phyloP scores from a whole-genome alignment of 2,329 filamentous ascomycete genomes.

The Colletotrichum noveboracense region DNA sequence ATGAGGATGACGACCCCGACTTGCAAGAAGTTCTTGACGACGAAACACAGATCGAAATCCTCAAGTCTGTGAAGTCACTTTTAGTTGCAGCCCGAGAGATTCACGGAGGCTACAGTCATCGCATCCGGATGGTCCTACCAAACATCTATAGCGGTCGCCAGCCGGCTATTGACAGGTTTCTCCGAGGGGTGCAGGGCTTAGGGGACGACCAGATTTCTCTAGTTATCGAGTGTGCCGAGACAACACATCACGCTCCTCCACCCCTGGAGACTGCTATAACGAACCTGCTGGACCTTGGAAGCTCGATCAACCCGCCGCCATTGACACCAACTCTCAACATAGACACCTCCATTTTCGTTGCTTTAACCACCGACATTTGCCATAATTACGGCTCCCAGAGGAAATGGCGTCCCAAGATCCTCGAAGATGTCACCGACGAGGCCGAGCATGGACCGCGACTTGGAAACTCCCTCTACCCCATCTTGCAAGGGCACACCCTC shows the following conservation, averaged over 20 bases:
- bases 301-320: slow-evolving; percentile 10
- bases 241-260: slow-evolving; percentile 26
- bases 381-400: slow-evolving; percentile 35
- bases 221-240: slow-evolving; percentile 29
- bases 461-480: slow-evolving; percentile 33
- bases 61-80: slow-evolving; percentile 33
- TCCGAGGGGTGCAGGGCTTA: slow-evolving; percentile 30
- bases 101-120: slow-evolving; percentile 33
- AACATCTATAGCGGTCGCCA: slow-evolving; percentile 31
- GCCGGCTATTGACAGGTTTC: slow-evolving; percentile 34
- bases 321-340: slow-evolving; percentile 42
- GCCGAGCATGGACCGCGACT: slow-evolving; percentile 21
- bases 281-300: slow-evolving; percentile 34
- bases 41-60: slow-evolving; percentile 29
- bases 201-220: slow-evolving; percentile 34
- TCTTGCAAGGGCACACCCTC: slow-evolving; percentile 33
- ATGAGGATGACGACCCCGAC: slow-evolving; percentile 27
- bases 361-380: slow-evolving; percentile 44
- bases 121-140: slow-evolving; percentile 38
- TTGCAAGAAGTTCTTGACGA: slow-evolving; percentile 37
- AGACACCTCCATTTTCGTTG: slow-evolving; percentile 44
- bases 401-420: slow-evolving; percentile 33
- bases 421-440: slow-evolving; percentile 19
- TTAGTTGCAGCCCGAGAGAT: slow-evolving; percentile 40
- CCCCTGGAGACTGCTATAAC: slow-evolving; percentile 30